Base-by-base conservation (phyloP, 495 filamentous ascomycete species). In the Lophiotrema nucula region DNA sequence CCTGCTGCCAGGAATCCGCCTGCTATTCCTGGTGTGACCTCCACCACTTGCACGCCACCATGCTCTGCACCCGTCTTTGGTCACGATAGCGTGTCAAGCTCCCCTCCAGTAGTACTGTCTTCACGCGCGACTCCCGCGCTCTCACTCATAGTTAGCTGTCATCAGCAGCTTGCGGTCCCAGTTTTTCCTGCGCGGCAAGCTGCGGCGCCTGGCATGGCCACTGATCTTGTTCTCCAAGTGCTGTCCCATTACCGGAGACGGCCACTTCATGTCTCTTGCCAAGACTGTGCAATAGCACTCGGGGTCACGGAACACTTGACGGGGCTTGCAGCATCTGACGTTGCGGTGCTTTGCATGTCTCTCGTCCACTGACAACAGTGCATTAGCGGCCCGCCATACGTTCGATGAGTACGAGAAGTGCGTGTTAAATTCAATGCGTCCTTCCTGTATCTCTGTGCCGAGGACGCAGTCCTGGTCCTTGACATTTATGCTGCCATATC, bases 381-480 rank as follows among this genome's bases (percentile, higher is more conserved):
- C 78, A 79, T 81, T 79, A 81, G 79, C 72, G 74, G 78, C 77
- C 74, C 74, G 68, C 70, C 65, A 53, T 33, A 27, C 31, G 43
- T 26, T 52, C 35, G 27, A 46, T 37, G 48, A 43, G 47, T 47
- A 57, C 51, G 47, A 52, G 48, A 21, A 56, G 51, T 31, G 47
- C 42, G 26, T 43, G 13, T 55, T 58, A 39, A 46, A 47, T 42
- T 60, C 27, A 24, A 52, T 42, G 39, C 42, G 15, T 23, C 44
- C 37, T 24, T 24, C 35, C 49, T 50, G 45, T 58, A 31, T 24
- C 33, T 35, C 38, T 24, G 18, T 51, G 54, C 43, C 57, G 49
- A 52, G 28, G 22, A 15, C 56, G 55, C 37, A 60, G 55, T 35
- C 23, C 49, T 56, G 51, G 56, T 55, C 50, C 55, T 60, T 24